These are phyloP conservation scores for Coemansia sp. DNA, from an alignment of 192 early-diverging fungal species.

Conservation along the genomic window DNA sequence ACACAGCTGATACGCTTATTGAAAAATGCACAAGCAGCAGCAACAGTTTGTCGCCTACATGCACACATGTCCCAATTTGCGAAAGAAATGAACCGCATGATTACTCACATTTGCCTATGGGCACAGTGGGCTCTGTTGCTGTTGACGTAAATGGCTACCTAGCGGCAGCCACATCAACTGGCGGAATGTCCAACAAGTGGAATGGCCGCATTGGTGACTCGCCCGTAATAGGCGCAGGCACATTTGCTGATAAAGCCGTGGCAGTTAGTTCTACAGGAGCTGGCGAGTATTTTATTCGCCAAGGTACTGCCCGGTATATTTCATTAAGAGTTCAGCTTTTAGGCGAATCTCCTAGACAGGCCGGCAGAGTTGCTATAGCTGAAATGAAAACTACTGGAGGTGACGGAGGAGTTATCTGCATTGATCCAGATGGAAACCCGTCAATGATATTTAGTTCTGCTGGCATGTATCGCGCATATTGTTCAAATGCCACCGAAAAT, in stretches of 20 bases:
- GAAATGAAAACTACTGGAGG: conserved; percentile 34
- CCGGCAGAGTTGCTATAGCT: conserved; percentile 13
- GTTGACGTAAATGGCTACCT: conserved; percentile 20
- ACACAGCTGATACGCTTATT: neutral
- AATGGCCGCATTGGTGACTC: conserved; percentile 35
- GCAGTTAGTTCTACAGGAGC: conserved; percentile 35
- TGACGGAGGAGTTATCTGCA: conserved; percentile 37
- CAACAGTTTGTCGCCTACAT: neutral
- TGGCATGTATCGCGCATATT: conserved; percentile 43
- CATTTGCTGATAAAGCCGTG: conserved; percentile 29
- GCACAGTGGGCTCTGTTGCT: conserved; percentile 40
- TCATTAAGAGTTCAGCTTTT: conserved; percentile 22
- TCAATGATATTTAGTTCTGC: conserved; percentile 33
- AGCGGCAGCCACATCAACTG: conserved; percentile 39
- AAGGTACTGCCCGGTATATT: conserved; percentile 27
- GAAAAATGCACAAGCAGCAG: neutral
- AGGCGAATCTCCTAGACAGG: conserved; percentile 15
- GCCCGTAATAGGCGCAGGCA: conserved; percentile 37
- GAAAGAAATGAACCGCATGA: neutral
- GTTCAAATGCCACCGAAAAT: conserved; percentile 14
- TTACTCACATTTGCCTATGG: conserved; percentile 32
- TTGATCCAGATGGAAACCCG: conserved; percentile 14
- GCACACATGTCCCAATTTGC: neutral
- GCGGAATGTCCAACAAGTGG: conserved; percentile 42
- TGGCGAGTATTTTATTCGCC: conserved; percentile 31